Percentiles rank a stretch among this genome's conserved stretches.
phyloP scores from a whole-genome alignment of 2,329 filamentous ascomycete genomes.

The Verticillium alfalfae region DNA sequence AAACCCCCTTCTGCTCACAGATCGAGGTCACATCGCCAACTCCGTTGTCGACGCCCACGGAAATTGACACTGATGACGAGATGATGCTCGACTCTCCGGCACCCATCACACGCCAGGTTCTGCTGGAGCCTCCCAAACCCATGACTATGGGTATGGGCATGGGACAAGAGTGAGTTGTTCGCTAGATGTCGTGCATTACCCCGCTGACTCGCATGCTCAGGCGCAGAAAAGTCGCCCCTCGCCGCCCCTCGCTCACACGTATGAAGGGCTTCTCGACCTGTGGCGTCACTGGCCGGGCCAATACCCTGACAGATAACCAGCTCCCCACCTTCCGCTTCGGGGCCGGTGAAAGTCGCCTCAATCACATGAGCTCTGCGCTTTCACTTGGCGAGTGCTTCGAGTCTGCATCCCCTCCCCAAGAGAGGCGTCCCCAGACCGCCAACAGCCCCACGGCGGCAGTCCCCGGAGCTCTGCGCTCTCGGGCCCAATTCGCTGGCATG shows the following conservation, averaged over 20 bases:
- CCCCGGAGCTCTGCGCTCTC: conserved; percentile 56
- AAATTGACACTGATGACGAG: conserved; percentile 36
- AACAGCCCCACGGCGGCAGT: conserved; percentile 52
- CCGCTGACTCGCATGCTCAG: conserved; percentile 28
- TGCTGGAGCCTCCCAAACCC: conserved; percentile 39
- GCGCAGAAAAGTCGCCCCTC: conserved; percentile 61
- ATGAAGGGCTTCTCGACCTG: conserved; percentile 71
- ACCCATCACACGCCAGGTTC: conserved; percentile 37
- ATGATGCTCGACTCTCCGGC: conserved; percentile 55
- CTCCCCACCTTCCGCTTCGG: conserved; percentile 74
- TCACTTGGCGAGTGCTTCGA: conserved; percentile 77
- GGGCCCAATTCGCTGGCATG: conserved; percentile 57
- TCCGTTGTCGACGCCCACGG: conserved; percentile 44
- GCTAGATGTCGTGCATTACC: conserved; percentile 9
- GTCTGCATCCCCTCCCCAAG: conserved; percentile 66
- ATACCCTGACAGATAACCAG: conserved; percentile 50
- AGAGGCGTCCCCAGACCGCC: conserved; percentile 56
- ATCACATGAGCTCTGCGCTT: conserved; percentile 42
- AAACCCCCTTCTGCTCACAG: conserved; percentile 61
- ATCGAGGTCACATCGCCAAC: conserved; percentile 69
- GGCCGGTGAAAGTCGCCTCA: conserved; percentile 24
- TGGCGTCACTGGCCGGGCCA: conserved; percentile 53
- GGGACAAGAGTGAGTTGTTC: conserved; percentile 6
- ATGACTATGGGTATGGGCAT: conserved; percentile 1
- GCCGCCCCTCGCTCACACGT: conserved; percentile 69